Evolutionary conservation across 2,329 filamentous ascomycete species (phyloP).

Genomic region (Alternaria viburni): DNA sequence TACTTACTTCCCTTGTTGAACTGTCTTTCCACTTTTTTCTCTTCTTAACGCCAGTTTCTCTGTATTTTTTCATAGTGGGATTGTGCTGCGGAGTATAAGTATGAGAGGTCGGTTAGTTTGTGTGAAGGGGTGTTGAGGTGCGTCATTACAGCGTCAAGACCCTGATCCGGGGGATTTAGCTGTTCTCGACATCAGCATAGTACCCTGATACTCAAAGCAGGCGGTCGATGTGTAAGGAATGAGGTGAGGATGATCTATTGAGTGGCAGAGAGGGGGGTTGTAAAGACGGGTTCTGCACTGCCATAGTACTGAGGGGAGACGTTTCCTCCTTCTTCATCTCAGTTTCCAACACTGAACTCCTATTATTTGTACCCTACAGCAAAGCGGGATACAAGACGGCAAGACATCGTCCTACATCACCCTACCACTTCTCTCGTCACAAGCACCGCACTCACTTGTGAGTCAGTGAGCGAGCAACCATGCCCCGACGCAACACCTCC

Average conservation of each 20-base stretch:
- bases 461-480: not conserved
- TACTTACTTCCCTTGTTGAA: not conserved
- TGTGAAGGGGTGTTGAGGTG: not conserved
- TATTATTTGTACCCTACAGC: too few relatives aligned
- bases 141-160: not conserved
- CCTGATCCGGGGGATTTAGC: not conserved
- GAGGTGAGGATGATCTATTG: not conserved
- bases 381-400: not conserved
- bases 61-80: not conserved
- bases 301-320: accelerated
- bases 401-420: not conserved
- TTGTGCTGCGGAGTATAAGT: too few relatives aligned
- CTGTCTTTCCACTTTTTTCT: accelerated
- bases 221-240: not conserved
- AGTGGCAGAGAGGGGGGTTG: not conserved
- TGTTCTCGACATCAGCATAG: not conserved
- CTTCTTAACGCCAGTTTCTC: not conserved
- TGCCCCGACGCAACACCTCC: not conserved
- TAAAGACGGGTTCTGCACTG: not conserved
- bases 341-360: too few relatives aligned
- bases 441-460: not conserved
- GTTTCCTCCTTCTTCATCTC: not conserved
- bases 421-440: not conserved
- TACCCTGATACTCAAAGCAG: not conserved
- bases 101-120: too few relatives aligned